A percentile compares a stretch with the other conserved stretches of the same genome.
Conservation (phyloP, 768 basidiomycete species). For the Podaxis rugospora region DNA sequence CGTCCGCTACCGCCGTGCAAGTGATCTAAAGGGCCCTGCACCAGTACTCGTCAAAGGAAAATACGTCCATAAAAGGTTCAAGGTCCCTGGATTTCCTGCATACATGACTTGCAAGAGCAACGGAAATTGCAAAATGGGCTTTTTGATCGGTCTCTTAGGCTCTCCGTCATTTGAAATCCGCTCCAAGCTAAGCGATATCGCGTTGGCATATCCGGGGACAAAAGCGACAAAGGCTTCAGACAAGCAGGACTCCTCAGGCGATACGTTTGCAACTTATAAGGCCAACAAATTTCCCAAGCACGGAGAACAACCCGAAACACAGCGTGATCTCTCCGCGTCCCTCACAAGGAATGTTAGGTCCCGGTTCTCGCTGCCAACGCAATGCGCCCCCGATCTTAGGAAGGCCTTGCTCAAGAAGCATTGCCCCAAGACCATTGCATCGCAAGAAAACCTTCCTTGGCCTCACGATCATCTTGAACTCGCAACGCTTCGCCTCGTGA, state of each 20-base stretch:
- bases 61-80: neutral
- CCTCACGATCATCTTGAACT: slow-evolving; percentile 8
- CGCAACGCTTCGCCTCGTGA: slow-evolving; percentile 8
- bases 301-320: neutral
- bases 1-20: slow-evolving; percentile 4
- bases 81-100: neutral
- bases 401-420: neutral
- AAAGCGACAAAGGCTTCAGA: neutral
- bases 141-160: slow-evolving; percentile 40
- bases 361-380: neutral
- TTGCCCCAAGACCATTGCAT: neutral
- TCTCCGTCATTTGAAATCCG: slow-evolving; percentile 43
- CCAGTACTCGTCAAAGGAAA: neutral
- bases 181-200: slow-evolving; percentile 16
- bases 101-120: neutral
- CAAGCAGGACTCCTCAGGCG: neutral
- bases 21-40: neutral
- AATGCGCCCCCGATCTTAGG: neutral
- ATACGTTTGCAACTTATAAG: slow-evolving; percentile 2
- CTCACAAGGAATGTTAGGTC: neutral
- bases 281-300: neutral
- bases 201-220: slow-evolving; percentile 7
- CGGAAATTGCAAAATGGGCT: slow-evolving; percentile 26
- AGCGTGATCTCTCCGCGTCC: neutral
- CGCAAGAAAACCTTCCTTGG: slow-evolving; percentile 4